Evolutionary conservation across 208 protist genomes (phyloP).

Genomic region (Borovskyia barvae): DNA sequence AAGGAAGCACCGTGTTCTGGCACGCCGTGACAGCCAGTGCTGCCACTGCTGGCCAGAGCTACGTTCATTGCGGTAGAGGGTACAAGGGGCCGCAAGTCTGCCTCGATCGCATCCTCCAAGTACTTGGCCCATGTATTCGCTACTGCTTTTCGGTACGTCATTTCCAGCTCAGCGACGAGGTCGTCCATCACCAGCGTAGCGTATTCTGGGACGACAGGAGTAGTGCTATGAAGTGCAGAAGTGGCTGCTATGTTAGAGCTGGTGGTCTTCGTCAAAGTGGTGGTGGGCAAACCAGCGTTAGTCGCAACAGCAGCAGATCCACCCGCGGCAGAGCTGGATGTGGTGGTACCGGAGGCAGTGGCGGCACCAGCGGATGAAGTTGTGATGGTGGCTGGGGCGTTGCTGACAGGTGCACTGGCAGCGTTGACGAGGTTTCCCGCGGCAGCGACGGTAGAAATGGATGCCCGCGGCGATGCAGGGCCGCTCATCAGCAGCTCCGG

Average conservation of each 20-base stretch:
- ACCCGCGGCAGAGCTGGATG: background rate
- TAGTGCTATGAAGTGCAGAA: background rate
- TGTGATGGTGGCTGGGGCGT: constrained; percentile 1
- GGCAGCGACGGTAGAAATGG: background rate
- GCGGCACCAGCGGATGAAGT: background rate
- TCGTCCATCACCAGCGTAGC: constrained; percentile 58
- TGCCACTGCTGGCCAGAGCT: too few relatives aligned
- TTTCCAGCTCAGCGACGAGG: constrained; percentile 52
- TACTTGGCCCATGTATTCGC: constrained; percentile 54
- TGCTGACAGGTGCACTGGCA: background rate
- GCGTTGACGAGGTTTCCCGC: background rate
- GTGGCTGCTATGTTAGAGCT: background rate
- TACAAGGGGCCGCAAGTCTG: constrained; percentile 2
- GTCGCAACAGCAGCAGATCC: background rate
- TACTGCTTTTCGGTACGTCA: constrained; percentile 48
- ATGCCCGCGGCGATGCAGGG: constrained; percentile 1
- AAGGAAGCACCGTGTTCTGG: too few relatives aligned
- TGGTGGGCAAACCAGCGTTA: background rate
- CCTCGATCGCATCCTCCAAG: constrained; percentile 40
- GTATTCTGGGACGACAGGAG: constrained; percentile 19
- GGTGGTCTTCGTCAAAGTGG: background rate
- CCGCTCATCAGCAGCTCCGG: background rate
- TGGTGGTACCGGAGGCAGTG: background rate
- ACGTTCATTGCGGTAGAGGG: background rate
- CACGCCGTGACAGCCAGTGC: too few relatives aligned